Evolutionary conservation across 768 basidiomycete genomes (phyloP), one percentile per base, ranked within the genome.

Genomic region (Ephemerocybe angulata): DNA sequence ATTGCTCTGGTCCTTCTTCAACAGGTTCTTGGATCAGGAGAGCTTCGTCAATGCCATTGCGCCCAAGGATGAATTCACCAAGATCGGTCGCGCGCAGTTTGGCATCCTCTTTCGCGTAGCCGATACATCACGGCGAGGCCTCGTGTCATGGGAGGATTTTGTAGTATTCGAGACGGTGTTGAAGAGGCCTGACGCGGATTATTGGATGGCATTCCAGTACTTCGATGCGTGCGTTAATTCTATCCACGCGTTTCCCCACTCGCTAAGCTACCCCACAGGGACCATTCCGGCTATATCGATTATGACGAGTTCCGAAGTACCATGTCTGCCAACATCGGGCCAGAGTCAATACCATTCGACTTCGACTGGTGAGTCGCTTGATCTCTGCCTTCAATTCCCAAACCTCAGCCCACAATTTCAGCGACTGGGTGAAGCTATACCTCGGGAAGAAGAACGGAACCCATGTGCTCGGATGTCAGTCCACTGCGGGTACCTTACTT

Each of bases 401-500:
- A 33, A 33, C 10, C 19, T 54, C 7, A 24, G 13, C 19, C 27
- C 47, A 54, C 25, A n/a, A 17, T 38, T 58, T 5, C 51, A 90
- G 90, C 65, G 90, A 95, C 68, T 99, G 97, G 97, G 83, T 98
- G 61, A 95, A 93, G 72, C 72, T 99, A 62, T 96, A 98, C 71
- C 79, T 98, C 38, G 97, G 97, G 56, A 91, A 92, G 76, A 87
- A 87, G 72, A 90, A 93, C 58, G 95, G 90, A 43, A 76, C 85
- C 35, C 93, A 94, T 67, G 93, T 95, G 56, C 78, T 97, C 53
- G 93, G 93, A 73, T 97, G 94, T 93, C 63, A 64, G 88, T 78
- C 19, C 28, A 31, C n/a, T 29, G n/a, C 7, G 11, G 19, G 8
- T 37, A 27, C n/a, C 15, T 54, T n/a, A 44, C 15, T 54, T 21